Percentiles rank a stretch among this genome's conserved stretches.
Evolutionary conservation across 495 filamentous ascomycete species (phyloP).

Genomic region (Beverwykella pulmonaria): DNA sequence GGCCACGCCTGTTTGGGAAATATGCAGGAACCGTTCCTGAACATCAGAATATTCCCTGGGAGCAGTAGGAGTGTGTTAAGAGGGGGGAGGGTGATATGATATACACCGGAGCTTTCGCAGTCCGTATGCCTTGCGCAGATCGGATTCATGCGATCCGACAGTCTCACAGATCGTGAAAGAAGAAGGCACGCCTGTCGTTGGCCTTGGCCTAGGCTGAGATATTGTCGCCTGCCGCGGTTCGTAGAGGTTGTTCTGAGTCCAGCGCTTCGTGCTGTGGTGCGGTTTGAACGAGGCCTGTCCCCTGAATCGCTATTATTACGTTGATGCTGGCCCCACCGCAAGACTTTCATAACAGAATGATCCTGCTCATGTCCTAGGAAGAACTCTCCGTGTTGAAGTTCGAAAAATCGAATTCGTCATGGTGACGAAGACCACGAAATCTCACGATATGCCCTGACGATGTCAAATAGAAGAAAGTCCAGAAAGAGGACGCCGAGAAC

Average conservation of each 20-base stretch:
- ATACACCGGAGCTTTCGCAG: not conserved
- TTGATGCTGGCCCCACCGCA: not conserved
- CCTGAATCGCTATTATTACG: not conserved
- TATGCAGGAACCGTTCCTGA: slow-evolving; percentile 4
- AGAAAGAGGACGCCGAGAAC: no score
- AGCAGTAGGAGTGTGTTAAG: not conserved
- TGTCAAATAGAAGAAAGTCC: not conserved
- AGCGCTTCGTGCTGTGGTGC: not conserved
- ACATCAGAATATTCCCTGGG: not conserved
- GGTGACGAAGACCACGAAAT: not conserved
- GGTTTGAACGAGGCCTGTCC: not conserved
- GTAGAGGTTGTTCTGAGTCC: not conserved
- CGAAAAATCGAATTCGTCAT: not conserved
- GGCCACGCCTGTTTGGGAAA: not conserved
- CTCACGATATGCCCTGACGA: not conserved
- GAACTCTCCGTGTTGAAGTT: not conserved
- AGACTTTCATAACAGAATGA: not conserved
- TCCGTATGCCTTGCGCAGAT: not conserved
- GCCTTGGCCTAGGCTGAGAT: not conserved
- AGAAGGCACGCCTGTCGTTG: not conserved
- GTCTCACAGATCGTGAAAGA: not conserved
- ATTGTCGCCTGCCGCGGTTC: not conserved
- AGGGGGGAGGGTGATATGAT: not conserved
- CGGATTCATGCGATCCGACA: not conserved
- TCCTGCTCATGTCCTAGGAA: not conserved